Evolutionary conservation across 2,329 filamentous ascomycete species (phyloP), one percentile per base, ranked within the genome.

Genomic region (Diaporthe sp.): DNA sequence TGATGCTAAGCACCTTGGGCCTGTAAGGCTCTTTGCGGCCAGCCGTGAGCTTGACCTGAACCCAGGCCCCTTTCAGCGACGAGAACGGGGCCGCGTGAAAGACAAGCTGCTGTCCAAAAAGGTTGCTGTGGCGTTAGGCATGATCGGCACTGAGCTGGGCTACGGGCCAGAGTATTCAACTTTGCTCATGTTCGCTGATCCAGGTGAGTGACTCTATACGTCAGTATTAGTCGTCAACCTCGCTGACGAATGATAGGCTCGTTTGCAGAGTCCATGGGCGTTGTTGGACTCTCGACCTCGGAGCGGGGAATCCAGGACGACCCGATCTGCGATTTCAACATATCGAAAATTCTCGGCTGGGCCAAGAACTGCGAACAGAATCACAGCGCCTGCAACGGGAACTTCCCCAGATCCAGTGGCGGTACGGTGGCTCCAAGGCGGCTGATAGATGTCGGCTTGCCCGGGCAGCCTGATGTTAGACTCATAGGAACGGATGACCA

Each of bases 81-180:
- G 51, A 56, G 51, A 56, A 56, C 51, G 51, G 51, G 30, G 51
- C 51, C 51, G 51, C 51, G 51, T 56, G n/a, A 56, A 56, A 56
- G 51, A 56, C 19, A 56, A 56, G 51, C 51, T 56, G 51, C 19
- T 56, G 51, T 56, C 51, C n/a, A 25, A 56, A 32, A 56, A 7
- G 19, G 51, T 56, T 17, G 51, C 51, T 25, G 51, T 56, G 51
- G 19, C 51, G 7, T 56, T 56, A 56, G 51, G 51, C 51, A 8
- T 56, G 51, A 17, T 56, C 51, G 51, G 17, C 51, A 56, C 51
- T 56, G 51, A 56, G 51, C 51, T 56, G 7, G 51, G 51, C 51
- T 56, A 56, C 51, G 51, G 51, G 51, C 51, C 51, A 32, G 51
- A 56, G 7, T 56, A 56, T 56, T 17, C 51, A 56, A 56, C 51